Percentiles rank a stretch among this genome's conserved stretches.
Evolutionary conservation across 176 grass and related monocot genomes (phyloP).

Genomic region (Zea luxurians): DNA sequence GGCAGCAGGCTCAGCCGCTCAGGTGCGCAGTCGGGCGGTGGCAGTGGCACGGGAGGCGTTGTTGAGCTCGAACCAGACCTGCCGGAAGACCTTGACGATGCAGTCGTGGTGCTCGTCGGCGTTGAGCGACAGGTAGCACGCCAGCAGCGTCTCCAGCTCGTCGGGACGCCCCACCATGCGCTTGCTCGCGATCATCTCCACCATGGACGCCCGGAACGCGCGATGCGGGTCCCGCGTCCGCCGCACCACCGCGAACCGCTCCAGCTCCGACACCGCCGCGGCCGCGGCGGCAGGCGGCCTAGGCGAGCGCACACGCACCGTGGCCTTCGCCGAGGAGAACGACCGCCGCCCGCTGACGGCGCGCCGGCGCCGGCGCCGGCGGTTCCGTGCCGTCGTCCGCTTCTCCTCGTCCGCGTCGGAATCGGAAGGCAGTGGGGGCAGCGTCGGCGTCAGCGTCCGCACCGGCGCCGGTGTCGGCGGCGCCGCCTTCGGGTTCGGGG

Average conservation of each 20-base stretch:
- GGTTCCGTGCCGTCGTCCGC: slow-evolving; percentile 7
- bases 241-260: slow-evolving; percentile 80
- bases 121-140: slow-evolving; percentile 88
- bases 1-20: not conserved
- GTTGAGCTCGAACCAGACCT: slow-evolving; percentile 83
- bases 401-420: slow-evolving; percentile 44
- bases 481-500: not conserved
- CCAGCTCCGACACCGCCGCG: slow-evolving; percentile 42
- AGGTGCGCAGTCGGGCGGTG: not conserved
- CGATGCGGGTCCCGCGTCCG: slow-evolving; percentile 71
- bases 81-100: slow-evolving; percentile 89
- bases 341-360: slow-evolving; percentile 39
- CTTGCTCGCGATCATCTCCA: slow-evolving; percentile 82
- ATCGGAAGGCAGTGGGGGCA: slow-evolving; percentile 26
- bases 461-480: not conserved
- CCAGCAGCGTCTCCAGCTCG: slow-evolving; percentile 80
- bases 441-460: not conserved
- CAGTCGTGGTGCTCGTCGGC: slow-evolving; percentile 87
- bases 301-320: slow-evolving; percentile 46
- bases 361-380: slow-evolving; percentile 23
- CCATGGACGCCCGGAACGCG: slow-evolving; percentile 77
- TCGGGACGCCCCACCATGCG: slow-evolving; percentile 69
- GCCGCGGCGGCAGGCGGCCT: not conserved
- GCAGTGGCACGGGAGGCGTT: slow-evolving; percentile 37
- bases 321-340: slow-evolving; percentile 47